These are phyloP conservation scores for Penicillium sp. DNA, from an alignment of 2,329 filamentous ascomycete genomes.

Conservation along the genomic window DNA sequence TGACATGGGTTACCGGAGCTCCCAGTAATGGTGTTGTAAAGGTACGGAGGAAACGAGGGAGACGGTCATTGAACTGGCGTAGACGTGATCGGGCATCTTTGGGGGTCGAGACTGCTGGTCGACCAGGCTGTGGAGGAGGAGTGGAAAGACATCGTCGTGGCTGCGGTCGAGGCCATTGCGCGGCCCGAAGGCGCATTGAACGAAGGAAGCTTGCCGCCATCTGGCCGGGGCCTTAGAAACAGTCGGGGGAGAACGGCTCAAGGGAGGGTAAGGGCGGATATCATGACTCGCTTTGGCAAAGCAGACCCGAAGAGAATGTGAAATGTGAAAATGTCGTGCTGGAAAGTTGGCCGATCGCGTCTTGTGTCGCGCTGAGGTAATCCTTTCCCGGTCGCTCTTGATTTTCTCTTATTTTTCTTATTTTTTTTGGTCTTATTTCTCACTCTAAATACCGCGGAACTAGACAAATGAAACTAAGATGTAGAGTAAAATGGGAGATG, in stretches of 20 bases:
- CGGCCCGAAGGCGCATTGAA: constrained; percentile 20
- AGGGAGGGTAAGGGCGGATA: constrained; percentile 1
- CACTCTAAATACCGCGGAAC: not conserved
- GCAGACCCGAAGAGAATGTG: not conserved
- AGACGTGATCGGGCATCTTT: constrained; percentile 38
- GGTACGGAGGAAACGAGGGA: constrained; percentile 69
- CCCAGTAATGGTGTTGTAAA: constrained; percentile 72
- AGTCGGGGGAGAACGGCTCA: constrained; percentile 6
- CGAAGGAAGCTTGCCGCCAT: constrained; percentile 20
- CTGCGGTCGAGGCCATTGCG: constrained; percentile 5
- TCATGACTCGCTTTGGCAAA: constrained; percentile 14
- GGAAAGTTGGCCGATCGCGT: constrained; percentile 1
- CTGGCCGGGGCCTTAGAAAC: constrained; percentile 5
- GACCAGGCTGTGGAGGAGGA: constrained; percentile 19
- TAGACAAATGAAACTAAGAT: not conserved
- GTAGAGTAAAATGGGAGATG: not conserved
- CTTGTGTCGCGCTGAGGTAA: constrained; percentile 19
- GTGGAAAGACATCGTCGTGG: constrained; percentile 29
- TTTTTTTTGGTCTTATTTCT: not conserved
- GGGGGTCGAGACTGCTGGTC: constrained; percentile 17
- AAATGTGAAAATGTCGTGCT: not conserved
- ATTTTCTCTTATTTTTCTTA: not conserved
- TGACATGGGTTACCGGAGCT: constrained; percentile 80
- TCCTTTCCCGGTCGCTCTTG: constrained; percentile 9
- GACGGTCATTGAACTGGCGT: constrained; percentile 48